Conservation (phyloP, 2,329 filamentous ascomycete species). For the Beauveria brongniartii region DNA sequence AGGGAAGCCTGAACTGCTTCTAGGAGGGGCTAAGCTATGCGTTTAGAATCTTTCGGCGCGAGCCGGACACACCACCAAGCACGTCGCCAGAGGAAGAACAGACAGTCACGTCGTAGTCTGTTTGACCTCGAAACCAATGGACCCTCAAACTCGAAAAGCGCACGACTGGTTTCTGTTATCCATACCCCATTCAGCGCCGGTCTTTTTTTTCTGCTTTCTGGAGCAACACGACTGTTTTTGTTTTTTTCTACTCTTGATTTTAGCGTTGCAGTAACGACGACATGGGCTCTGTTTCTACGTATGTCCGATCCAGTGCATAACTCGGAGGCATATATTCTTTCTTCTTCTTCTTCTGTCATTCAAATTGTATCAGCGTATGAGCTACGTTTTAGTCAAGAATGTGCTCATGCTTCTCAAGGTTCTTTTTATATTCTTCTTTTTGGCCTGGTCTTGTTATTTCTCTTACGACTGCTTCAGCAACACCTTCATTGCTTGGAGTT, state of each 20-base stretch:
- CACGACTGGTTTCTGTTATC: background rate
- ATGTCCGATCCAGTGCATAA: slow-evolving; percentile 2
- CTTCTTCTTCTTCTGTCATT: background rate
- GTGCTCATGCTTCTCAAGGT: background rate
- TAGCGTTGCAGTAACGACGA: slow-evolving; percentile 11
- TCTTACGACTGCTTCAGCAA: slow-evolving; percentile 13
- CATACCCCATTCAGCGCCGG: background rate
- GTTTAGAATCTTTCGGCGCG: slow-evolving; percentile 6
- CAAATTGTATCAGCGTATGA: slow-evolving; percentile 3
- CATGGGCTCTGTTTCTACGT: slow-evolving; percentile 7
- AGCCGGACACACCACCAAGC: background rate
- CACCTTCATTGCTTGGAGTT: slow-evolving; percentile 11
- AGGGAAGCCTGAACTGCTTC: slow-evolving; percentile 95
- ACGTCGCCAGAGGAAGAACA: background rate
- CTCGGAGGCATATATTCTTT: background rate
- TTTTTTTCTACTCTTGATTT: background rate
- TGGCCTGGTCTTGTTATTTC: slow-evolving; percentile 11
- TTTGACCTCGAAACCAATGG: background rate
- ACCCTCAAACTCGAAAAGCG: background rate
- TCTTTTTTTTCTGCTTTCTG: background rate
- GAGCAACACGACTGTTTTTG: background rate
- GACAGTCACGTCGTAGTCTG: slow-evolving; percentile 1
- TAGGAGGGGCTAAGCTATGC: slow-evolving; percentile 38
- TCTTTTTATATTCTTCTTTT: background rate
- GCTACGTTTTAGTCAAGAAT: background rate